These are phyloP conservation scores for Aspergillus ustus DNA, from an alignment of 2,329 filamentous ascomycete species.

Conservation along the genomic window DNA sequence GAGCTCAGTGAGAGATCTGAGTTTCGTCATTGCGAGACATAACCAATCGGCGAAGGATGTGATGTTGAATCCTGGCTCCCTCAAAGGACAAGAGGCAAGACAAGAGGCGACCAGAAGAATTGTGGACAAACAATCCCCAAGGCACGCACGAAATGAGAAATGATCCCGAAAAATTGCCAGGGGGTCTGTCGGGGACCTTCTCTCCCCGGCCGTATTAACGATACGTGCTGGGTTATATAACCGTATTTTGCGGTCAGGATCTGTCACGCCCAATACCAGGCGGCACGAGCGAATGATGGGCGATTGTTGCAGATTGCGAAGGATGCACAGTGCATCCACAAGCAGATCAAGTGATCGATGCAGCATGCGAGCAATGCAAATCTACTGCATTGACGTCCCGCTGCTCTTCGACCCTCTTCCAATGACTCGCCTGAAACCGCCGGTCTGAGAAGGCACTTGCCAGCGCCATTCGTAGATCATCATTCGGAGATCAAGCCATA, in stretches of 20 bases:
- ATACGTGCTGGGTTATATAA: slow-evolving; percentile 36
- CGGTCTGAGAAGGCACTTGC: slow-evolving; percentile 28
- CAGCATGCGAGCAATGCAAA: slow-evolving; percentile 57
- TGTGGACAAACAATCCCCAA: slow-evolving; percentile 7
- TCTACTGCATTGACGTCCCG: slow-evolving; percentile 34
- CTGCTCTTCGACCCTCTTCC: slow-evolving; percentile 22
- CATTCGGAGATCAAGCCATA: slow-evolving; percentile 37
- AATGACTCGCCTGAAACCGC: slow-evolving; percentile 27
- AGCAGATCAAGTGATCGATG: slow-evolving; percentile 64
- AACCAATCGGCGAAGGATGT: slow-evolving; percentile 10
- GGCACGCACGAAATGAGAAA: slow-evolving; percentile 15
- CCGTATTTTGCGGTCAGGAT: slow-evolving; percentile 32
- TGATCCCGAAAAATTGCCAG: slow-evolving; percentile 14
- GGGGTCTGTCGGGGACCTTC: slow-evolving; percentile 20
- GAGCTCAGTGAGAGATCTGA: slow-evolving; percentile 17
- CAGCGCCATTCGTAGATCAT: slow-evolving; percentile 35
- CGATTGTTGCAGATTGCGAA: slow-evolving; percentile 16
- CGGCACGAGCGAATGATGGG: slow-evolving; percentile 22
- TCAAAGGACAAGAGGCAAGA: slow-evolving; percentile 8
- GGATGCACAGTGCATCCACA: slow-evolving; percentile 36
- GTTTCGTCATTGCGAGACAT: slow-evolving; percentile 14
- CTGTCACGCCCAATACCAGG: slow-evolving; percentile 24
- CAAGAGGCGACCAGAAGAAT: slow-evolving; percentile 6
- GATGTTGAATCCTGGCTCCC: not conserved
- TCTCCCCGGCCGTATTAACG: slow-evolving; percentile 29